Base-by-base conservation (phyloP, 495 filamentous ascomycete species). In the Chaetomium cochliodes region DNA sequence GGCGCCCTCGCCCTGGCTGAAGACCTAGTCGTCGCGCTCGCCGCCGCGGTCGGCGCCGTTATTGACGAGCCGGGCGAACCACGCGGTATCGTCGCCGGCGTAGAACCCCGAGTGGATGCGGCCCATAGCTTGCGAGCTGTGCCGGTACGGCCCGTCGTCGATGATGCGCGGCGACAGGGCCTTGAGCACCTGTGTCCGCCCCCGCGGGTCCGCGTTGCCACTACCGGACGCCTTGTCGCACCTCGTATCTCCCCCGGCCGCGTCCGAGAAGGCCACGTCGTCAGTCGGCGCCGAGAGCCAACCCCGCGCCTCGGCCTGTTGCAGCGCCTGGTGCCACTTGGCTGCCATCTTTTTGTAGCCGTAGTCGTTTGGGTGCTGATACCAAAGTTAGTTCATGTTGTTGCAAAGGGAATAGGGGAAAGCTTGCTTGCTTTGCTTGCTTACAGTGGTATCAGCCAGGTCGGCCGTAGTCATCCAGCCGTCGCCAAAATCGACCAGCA, bases 291-390 rank as follows among this genome's bases (percentile, higher is more conserved):
- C 25, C 25, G 50, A 28, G 50, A 53, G 23, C 47, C 47, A 50
- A 22, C 47, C 47, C 8, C 8, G 8, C 23, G 5, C 12, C 25
- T 53, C 25, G 25, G 16, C 25, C 50, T 30, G 12, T 4, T 6
- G 8, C 23, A 53, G 18, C 13, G 50, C 50, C 11, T 53, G 25
- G 15, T 30, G 26, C 50, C 50, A 53, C 8, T 28, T 30, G 23
- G 25, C 8, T 9, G 79, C 78, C 78, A 80, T 77, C 46, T 70
- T 55, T 53, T 67, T 64, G 46, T 78, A 76, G n/a, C 77, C 77
- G 2, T 3, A 16, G 28, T 60, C 46, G 25, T 33, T 60, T 26
- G 58, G 58, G 26, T 60, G 58, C 39, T 41, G 13, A 15, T 41
- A 41, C 39, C 39, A 41, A 41, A 9, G 39, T 41, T 15, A 41